These are phyloP conservation scores for Echites panduratus DNA, from an alignment of 257 asterid genomes.

Conservation along the genomic window DNA sequence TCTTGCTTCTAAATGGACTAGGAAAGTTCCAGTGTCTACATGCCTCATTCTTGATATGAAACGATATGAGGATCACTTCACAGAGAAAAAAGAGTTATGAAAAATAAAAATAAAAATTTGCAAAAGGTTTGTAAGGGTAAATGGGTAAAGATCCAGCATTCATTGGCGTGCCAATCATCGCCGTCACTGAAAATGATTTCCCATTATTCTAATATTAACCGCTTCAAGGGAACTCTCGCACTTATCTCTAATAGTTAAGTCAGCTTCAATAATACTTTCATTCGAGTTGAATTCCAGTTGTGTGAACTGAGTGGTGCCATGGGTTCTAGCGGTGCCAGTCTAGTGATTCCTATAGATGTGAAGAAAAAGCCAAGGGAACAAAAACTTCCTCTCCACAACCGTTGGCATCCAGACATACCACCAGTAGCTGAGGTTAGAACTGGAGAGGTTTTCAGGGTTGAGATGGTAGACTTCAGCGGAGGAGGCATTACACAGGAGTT, in stretches of 20 bases:
- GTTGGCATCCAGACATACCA: conserved; percentile 86
- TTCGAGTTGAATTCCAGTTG: not conserved
- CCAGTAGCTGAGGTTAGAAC: conserved; percentile 57
- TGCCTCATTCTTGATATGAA: conserved; percentile 2
- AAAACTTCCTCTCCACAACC: conserved; percentile 64
- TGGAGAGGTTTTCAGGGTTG: conserved; percentile 69
- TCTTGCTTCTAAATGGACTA: conserved; percentile 1
- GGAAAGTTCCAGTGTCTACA: not conserved
- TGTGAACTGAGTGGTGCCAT: not conserved
- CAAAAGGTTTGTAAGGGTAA: too few species aligned
- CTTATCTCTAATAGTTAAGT: not conserved
- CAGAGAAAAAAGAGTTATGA: too few species aligned
- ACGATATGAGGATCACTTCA: not conserved
- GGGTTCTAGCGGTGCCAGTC: conserved; percentile 39
- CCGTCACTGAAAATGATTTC: not conserved
- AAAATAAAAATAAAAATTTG: too few species aligned
- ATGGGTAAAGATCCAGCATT: not conserved
- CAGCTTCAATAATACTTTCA: not conserved
- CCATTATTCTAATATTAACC: not conserved
- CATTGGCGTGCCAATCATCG: conserved; percentile 7
- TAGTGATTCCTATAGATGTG: conserved; percentile 63
- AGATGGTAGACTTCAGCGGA: conserved; percentile 83
- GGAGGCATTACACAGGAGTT: conserved; percentile 60
- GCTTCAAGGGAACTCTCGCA: not conserved
- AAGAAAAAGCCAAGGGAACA: conserved; percentile 71